Conservation (phyloP, 352 stramenopile genomes). For the Phytopythium montanum region DNA sequence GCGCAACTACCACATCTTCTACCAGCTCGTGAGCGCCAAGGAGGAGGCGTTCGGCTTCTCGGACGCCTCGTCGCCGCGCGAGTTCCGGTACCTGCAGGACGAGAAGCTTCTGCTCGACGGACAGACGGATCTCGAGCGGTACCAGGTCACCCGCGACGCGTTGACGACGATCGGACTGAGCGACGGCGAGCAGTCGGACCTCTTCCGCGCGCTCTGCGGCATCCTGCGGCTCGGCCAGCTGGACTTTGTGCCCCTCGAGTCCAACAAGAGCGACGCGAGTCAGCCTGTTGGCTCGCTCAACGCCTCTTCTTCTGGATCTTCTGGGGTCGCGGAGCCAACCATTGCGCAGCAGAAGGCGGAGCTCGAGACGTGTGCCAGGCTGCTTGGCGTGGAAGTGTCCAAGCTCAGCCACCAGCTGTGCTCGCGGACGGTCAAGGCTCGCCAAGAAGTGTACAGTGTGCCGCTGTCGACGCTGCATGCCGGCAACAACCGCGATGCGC, state of each 20-base stretch:
- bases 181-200: constrained; percentile 62
- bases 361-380: constrained; percentile 55
- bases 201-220: constrained; percentile 67
- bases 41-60: constrained; percentile 56
- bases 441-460: constrained; percentile 82
- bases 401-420: constrained; percentile 69
- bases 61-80: constrained; percentile 29
- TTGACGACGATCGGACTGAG: constrained; percentile 75
- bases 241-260: constrained; percentile 72
- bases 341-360: constrained; percentile 57
- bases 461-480: constrained; percentile 69
- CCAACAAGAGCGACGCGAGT: constrained; percentile 73
- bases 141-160: constrained; percentile 78
- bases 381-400: constrained; percentile 65
- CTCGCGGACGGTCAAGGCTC: constrained; percentile 76
- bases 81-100: constrained; percentile 78
- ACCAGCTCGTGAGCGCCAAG: constrained; percentile 86
- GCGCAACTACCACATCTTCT: constrained; percentile 99
- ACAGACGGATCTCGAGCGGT: constrained; percentile 64
- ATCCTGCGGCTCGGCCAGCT: constrained; percentile 83
- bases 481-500: constrained; percentile 89
- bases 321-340: constrained; percentile 16
- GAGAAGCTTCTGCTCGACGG: constrained; percentile 69
- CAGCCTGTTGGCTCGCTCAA: constrained; percentile 55
- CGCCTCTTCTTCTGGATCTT: constrained; percentile 10